A percentile compares a stretch with the other conserved stretches of the same genome.
phyloP scores from a whole-genome alignment of 129 eudicot species.

The Logfia minima region DNA sequence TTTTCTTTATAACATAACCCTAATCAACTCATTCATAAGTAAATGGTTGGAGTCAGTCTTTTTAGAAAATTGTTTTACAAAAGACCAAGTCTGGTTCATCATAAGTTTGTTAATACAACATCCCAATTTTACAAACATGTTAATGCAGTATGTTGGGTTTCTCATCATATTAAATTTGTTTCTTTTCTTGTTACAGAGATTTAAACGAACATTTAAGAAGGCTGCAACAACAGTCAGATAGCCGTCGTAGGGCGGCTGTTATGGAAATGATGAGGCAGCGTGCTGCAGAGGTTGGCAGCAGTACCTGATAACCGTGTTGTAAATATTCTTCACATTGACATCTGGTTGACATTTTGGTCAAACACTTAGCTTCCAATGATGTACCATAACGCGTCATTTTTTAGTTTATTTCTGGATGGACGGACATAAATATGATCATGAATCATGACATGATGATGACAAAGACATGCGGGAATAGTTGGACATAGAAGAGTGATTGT shows the following conservation, averaged over 20 bases:
- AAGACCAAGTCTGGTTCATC: not conserved
- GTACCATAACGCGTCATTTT: not conserved
- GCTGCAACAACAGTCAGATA: slow-evolving; percentile 82
- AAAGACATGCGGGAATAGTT: not conserved
- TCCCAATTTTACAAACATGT: not conserved
- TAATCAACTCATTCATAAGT: not conserved
- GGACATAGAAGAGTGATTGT: slow-evolving; percentile 4
- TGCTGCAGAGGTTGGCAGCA: slow-evolving; percentile 79
- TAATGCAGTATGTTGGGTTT: not conserved
- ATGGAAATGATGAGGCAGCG: slow-evolving; percentile 98
- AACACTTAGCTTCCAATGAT: not conserved
- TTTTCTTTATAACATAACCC: not conserved
- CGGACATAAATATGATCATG: not conserved
- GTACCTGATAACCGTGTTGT: slow-evolving; percentile 28
- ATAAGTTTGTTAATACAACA: not conserved
- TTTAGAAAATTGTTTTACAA: not conserved
- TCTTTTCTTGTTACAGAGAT: slow-evolving; percentile 49
- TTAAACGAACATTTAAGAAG: slow-evolving; percentile 69
- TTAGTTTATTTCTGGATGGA: not conserved
- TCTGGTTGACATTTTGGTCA: not conserved
- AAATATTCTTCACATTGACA: not conserved
- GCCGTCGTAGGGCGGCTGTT: slow-evolving; percentile 87
- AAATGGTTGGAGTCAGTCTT: not conserved
- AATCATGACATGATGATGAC: not conserved
- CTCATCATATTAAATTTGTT: not conserved